phyloP scores from a whole-genome alignment of 2,329 filamentous ascomycete genomes.

The Fusarium chaquense region DNA sequence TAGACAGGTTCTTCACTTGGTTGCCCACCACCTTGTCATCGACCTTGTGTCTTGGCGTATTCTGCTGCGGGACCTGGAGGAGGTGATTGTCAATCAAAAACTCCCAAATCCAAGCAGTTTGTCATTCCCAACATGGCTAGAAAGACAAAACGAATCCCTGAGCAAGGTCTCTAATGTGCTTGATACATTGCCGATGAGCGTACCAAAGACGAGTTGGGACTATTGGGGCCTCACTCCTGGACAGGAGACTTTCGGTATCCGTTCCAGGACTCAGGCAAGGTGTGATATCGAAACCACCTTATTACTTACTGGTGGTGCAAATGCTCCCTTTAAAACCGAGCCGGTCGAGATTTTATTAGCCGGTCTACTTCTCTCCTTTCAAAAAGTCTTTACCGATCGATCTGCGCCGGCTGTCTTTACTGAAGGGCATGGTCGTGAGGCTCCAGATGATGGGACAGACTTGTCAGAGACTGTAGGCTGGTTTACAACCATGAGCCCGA shows the following conservation, averaged over 20 bases:
- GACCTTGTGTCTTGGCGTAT: conserved; percentile 8
- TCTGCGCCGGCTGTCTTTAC: neutral
- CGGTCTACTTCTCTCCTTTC: neutral
- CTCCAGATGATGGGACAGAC: conserved; percentile 1
- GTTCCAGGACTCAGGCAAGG: neutral
- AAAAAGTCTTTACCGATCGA: conserved; percentile 3
- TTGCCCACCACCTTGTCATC: conserved; percentile 3
- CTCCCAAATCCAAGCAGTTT: neutral
- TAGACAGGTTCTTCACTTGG: neutral
- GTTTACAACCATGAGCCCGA: conserved; percentile 3
- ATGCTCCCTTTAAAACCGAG: conserved; percentile 3
- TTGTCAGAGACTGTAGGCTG: conserved; percentile 5
- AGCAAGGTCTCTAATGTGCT: neutral
- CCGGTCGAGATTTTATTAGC: conserved; percentile 1
- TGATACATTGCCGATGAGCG: neutral
- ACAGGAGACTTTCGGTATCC: neutral
- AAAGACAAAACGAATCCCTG: neutral
- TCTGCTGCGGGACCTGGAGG: neutral
- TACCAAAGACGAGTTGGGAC: neutral
- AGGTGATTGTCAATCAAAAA: neutral
- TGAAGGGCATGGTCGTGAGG: conserved; percentile 1
- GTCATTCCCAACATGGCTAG: conserved; percentile 1
- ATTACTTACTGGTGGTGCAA: neutral
- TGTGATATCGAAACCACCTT: neutral
- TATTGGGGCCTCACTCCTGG: conserved; percentile 6